Base-by-base conservation (phyloP, 2,329 filamentous ascomycete genomes). In the Penicillium oxalicum region DNA sequence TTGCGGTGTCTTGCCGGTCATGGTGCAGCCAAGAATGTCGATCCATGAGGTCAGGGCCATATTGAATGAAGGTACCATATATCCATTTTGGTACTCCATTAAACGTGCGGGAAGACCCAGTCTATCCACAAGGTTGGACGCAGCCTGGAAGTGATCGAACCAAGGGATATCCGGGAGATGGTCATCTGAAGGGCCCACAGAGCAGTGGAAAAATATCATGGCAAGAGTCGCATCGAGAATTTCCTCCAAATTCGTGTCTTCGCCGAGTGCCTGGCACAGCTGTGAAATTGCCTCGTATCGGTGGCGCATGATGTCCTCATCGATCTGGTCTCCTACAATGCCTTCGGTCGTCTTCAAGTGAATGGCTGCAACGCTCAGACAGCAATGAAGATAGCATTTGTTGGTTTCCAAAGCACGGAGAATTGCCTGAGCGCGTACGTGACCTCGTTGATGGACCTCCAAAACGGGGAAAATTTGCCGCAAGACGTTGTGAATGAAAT, bases 131-230 rank as follows among this genome's bases (percentile, higher is more conserved):
- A 97, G 78, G 59, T 84, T 90, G 58, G 87, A 86, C 18, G 86
- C 91, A 3, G 91, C 91, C 68, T 94, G 87, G 74, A 97, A 96
- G 74, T 98, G 93, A 67, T 95, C 88, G 73, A 91, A 88, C 93
- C 93, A 98, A 24, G 91, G 84, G 60, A 97, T 95, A 66, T 97
- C 91, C 12, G 88, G 86, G 25, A 96, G 81, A 40, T 80, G 80
- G 65, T 96, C 89, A 60, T 93, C 86, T 33, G 86, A 83, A 61
- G 88, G 82, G 46, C 91, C 91, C 55, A 97, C 91, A 26, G 88
- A 86, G 72, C 87, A 93, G 66, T 95, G 90, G 77, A 96, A 94
- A 74, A 95, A 93, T 67, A 96, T 95, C 81, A 97, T 90, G 44
- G 88, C 90, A 4, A 97, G 79, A 0, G 91, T 90, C 1, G 91